Evolutionary conservation across 371 early-diverging fungal genomes (phyloP), one percentile per base, ranked within the genome.

Genomic region (Apophysomyces trapeziformis): DNA sequence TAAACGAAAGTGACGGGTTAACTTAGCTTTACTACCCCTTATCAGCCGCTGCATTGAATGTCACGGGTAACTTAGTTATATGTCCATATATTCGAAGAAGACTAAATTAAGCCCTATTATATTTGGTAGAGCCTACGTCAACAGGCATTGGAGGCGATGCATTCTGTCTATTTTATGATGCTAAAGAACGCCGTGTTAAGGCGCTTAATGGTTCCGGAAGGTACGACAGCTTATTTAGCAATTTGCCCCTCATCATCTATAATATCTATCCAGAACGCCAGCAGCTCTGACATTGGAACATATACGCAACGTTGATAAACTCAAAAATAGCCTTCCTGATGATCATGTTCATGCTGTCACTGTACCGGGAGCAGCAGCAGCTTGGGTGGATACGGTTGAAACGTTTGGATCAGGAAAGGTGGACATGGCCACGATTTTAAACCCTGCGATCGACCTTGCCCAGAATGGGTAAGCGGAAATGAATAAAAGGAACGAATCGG

Each of bases 101-200:
- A 36, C 9, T 5, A 36, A 14, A 62, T 11, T 35, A 26, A 6
- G 7, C 21, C 21, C 0, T 26, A 26, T 26, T 26, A 26, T 26
- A 26, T 18, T 32, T 38, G 14, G 4, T 41, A 85, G 93, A 96
- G 75, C 94, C 96, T 7, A 82, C 87, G 41, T 92, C 92, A 0
- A 94, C 95, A 14, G 97, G 97, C 9, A 88, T 96, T 64, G 97
- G 97, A 46, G 97, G 97, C 44, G 97, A 96, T 71, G 90, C 89
- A 45, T 97, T 97, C 74, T 89, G 93, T 66, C 80, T 97, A 13
- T 92, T 88, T 68, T 93, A 90, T 73, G 83, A 89, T 66, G 87
- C 89, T 38, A 89, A 84, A 58, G 70, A 75, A 7, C 79, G 81
- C 37, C 75, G 69, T 1, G 90, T 92, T 14, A 71, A 75, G 38